phyloP scores from a whole-genome alignment of 495 filamentous ascomycete species.

The Corynascus novoguineensis region DNA sequence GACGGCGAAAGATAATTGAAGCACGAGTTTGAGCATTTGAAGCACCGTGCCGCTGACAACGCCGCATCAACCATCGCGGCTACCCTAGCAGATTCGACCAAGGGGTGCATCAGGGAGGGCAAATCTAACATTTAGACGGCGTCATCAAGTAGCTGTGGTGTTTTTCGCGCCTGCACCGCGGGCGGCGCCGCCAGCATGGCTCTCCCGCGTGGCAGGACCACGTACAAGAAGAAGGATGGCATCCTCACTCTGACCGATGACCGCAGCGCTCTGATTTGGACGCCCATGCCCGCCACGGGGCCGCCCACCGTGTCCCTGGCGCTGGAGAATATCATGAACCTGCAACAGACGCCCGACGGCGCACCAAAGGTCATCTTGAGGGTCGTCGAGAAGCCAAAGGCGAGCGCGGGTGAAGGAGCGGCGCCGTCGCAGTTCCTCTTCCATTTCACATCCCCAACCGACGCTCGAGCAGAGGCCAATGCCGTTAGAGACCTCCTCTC shows the following conservation, averaged over 20 bases:
- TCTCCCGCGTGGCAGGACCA: slow-evolving; percentile 61
- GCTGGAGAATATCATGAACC: slow-evolving; percentile 76
- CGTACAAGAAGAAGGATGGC: slow-evolving; percentile 97
- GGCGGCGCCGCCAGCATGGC: slow-evolving; percentile 19
- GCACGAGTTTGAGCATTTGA: not conserved
- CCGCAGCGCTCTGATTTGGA: slow-evolving; percentile 71
- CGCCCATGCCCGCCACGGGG: slow-evolving; percentile 52
- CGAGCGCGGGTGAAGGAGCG: slow-evolving; percentile 45
- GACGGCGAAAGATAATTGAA: not conserved
- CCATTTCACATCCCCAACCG: slow-evolving; percentile 70
- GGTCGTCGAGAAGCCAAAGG: slow-evolving; percentile 64
- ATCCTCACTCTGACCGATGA: slow-evolving; percentile 66
- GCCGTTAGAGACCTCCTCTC: slow-evolving; percentile 76
- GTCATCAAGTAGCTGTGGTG: too few species aligned
- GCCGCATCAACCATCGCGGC: not conserved
- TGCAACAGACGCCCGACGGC: slow-evolving; percentile 84
- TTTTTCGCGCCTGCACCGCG: slow-evolving; percentile 6
- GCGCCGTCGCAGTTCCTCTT: slow-evolving; percentile 65
- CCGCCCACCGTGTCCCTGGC: slow-evolving; percentile 59
- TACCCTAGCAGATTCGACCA: not conserved
- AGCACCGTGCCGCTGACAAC: not conserved
- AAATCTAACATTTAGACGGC: not conserved
- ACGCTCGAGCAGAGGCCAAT: slow-evolving; percentile 77
- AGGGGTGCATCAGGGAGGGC: not conserved
- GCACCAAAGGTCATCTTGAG: slow-evolving; percentile 86